Conservation (phyloP, 208 protist species). For the Acanthamoeba castellanii region DNA sequence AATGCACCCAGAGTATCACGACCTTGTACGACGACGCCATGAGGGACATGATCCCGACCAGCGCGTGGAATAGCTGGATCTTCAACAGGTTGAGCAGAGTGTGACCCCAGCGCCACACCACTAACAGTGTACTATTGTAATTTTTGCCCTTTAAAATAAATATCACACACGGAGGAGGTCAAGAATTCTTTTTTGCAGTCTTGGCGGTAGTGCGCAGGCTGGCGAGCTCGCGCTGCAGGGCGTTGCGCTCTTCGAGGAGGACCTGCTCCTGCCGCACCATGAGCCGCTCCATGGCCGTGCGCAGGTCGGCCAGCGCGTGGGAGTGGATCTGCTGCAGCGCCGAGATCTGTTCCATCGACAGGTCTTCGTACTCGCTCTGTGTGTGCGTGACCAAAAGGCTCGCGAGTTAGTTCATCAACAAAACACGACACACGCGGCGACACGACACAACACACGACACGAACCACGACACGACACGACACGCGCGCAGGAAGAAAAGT, state of each 20-base stretch:
- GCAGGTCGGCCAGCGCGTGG: not conserved
- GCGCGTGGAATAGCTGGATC: slow-evolving; percentile 7
- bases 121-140: not conserved
- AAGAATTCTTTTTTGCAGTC: not conserved
- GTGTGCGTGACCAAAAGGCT: not conserved
- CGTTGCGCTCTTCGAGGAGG: not conserved
- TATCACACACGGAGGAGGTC: no score
- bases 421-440: no score
- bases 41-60: not conserved
- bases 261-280: slow-evolving; percentile 29
- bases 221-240: slow-evolving; percentile 2
- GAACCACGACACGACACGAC: not conserved
- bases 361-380: not conserved
- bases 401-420: not conserved
- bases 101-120: not conserved
- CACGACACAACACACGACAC: no score
- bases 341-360: slow-evolving; percentile 34
- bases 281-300: not conserved
- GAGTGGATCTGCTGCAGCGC: slow-evolving; percentile 33
- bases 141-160: not conserved
- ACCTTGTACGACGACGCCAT: not conserved
- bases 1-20: not conserved
- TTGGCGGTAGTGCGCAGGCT: not conserved
- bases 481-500: not conserved
- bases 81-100: not conserved